Evolutionary conservation across 768 basidiomycete genomes (phyloP).

Genomic region (Boletales sp.): DNA sequence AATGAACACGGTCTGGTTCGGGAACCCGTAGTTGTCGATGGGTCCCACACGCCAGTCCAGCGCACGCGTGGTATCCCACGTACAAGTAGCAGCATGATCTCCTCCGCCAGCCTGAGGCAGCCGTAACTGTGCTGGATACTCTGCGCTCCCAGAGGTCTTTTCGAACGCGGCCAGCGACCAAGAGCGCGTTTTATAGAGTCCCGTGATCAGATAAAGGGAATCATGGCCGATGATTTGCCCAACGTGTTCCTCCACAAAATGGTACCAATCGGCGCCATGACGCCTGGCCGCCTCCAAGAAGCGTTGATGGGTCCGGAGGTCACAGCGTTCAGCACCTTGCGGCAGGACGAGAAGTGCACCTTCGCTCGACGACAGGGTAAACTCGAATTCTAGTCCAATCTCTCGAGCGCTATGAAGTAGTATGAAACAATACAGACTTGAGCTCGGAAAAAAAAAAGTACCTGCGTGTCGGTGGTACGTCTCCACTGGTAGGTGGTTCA

Average conservation of each 20-base stretch:
- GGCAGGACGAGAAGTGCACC: slow-evolving; percentile 34
- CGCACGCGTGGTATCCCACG: slow-evolving; percentile 8
- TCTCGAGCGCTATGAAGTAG: no score
- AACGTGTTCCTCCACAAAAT: slow-evolving; percentile 14
- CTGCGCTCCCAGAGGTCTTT: background rate
- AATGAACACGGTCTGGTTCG: slow-evolving; percentile 28
- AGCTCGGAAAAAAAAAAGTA: no score
- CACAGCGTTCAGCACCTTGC: slow-evolving; percentile 21
- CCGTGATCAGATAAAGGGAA: slow-evolving; percentile 23
- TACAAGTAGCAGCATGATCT: slow-evolving; percentile 2
- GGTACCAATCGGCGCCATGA: slow-evolving; percentile 26
- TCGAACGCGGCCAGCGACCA: slow-evolving; percentile 22
- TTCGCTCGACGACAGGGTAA: slow-evolving; percentile 13
- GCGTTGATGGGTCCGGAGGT: slow-evolving; percentile 17
- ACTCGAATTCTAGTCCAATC: slow-evolving; percentile 1
- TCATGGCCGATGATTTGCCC: slow-evolving; percentile 16
- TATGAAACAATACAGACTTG: no score
- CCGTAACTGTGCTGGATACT: background rate
- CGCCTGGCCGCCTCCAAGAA: slow-evolving; percentile 18
- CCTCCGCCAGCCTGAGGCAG: background rate
- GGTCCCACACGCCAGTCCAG: slow-evolving; percentile 14
- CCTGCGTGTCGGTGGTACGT: no score
- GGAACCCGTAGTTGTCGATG: background rate
- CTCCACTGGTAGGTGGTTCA: background rate
- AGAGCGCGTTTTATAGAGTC: background rate